Percentiles rank a stretch among this genome's conserved stretches.
Evolutionary conservation across 2,329 filamentous ascomycete species (phyloP).

Genomic region (Ilyonectria robusta): DNA sequence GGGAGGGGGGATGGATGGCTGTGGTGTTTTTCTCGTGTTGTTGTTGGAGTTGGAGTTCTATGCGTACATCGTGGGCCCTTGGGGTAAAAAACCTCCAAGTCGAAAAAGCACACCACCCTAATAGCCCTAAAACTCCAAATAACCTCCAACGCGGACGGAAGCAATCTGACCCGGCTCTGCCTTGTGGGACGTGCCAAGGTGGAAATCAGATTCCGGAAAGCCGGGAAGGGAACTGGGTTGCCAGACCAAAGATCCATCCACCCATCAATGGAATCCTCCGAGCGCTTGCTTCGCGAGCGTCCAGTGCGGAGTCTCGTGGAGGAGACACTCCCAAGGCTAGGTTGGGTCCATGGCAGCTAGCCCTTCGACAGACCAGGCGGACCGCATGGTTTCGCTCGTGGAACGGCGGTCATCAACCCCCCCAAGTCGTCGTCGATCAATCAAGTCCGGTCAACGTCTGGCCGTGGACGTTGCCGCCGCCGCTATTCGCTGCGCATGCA

Average conservation of each 20-base stretch:
- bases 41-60: neutral
- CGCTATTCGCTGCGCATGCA: constrained; percentile 10
- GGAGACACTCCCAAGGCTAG: neutral
- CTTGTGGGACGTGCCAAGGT: constrained; percentile 11
- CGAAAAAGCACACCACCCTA: neutral
- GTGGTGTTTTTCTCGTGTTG: too few species aligned
- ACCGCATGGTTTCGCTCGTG: neutral
- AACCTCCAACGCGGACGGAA: neutral
- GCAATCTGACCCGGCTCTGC: constrained; percentile 1
- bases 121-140: neutral
- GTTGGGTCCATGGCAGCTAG: constrained; percentile 5
- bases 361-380: constrained; percentile 2
- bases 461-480: constrained; percentile 7
- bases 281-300: neutral
- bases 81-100: neutral
- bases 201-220: constrained; percentile 11
- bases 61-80: neutral
- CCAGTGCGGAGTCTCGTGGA: neutral
- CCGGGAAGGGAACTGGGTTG: neutral
- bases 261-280: neutral
- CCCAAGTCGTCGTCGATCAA: neutral
- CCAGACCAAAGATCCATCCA: neutral
- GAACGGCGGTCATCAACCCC: neutral
- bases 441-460: neutral
- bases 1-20: too few species aligned